These are phyloP conservation scores for Rossbeevera mucosa DNA, from an alignment of 768 basidiomycete genomes.

Conservation along the genomic window DNA sequence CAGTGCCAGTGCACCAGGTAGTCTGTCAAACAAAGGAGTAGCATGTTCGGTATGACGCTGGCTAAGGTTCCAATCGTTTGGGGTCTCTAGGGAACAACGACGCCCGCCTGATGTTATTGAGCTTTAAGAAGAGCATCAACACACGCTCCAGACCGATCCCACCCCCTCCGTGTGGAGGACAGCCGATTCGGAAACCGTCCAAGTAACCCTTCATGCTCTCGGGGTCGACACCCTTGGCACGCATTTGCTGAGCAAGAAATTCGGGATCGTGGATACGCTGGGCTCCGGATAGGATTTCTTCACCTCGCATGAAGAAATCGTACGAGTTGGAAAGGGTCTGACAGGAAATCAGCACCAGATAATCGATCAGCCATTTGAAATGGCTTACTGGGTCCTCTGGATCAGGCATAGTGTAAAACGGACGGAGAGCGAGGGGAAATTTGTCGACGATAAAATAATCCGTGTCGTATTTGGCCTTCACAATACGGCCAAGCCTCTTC, in stretches of 20 bases:
- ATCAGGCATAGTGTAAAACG: slow-evolving; percentile 99
- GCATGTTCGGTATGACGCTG: neutral
- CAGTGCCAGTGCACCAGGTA: slow-evolving; percentile 4
- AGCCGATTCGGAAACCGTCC: slow-evolving; percentile 92
- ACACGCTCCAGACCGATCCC: slow-evolving; percentile 95
- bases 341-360: neutral
- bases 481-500: slow-evolving; percentile 83
- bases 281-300: slow-evolving; percentile 97
- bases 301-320: slow-evolving; percentile 99
- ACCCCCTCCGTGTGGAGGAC: slow-evolving; percentile 94
- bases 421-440: slow-evolving; percentile 92
- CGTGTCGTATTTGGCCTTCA: slow-evolving; percentile 91
- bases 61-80: slow-evolving; percentile 84
- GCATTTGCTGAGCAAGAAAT: slow-evolving; percentile 82
- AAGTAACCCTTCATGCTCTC: slow-evolving; percentile 88
- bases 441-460: slow-evolving; percentile 99
- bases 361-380: slow-evolving; percentile 1
- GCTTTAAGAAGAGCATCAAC: slow-evolving; percentile 94
- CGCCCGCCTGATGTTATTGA: slow-evolving; percentile 91
- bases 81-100: slow-evolving; percentile 97
- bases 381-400: slow-evolving; percentile 73
- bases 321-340: slow-evolving; percentile 95
- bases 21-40: neutral
- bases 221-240: slow-evolving; percentile 82
- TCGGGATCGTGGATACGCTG: slow-evolving; percentile 93